These are phyloP conservation scores for Debaryomyces sp. DNA, from an alignment of 1,139 yeast genomes.

Conservation along the genomic window DNA sequence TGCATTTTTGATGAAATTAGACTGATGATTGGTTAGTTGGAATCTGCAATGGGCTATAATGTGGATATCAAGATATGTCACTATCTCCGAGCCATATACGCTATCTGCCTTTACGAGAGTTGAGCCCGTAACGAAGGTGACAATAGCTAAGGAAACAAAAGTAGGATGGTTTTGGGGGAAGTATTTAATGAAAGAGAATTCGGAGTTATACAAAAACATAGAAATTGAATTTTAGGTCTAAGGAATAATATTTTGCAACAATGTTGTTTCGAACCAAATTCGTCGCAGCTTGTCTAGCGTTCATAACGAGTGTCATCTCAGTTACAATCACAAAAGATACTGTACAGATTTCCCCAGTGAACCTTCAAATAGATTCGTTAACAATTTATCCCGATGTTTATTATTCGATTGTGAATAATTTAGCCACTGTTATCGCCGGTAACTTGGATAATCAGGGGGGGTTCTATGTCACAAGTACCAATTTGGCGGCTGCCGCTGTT, in stretches of 20 bases:
- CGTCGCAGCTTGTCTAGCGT: not conserved
- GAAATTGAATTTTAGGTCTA: not conserved
- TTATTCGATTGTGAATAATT: constrained; percentile 37
- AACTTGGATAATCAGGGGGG: constrained; percentile 25
- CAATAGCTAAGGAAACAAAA: no score
- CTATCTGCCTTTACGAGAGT: no score
- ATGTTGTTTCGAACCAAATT: not conserved
- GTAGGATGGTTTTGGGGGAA: no score
- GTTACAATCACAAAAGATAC: constrained; percentile 9
- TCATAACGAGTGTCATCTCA: not conserved
- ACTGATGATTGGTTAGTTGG: no score
- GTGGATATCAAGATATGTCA: no score
- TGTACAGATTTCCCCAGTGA: constrained; percentile 20
- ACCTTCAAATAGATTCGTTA: constrained; percentile 19
- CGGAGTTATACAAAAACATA: not conserved
- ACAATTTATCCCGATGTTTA: constrained; percentile 15
- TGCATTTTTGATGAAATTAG: no score
- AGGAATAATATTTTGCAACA: not conserved
- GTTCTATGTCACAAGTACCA: constrained; percentile 21
- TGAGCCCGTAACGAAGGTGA: no score
- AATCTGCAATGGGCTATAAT: no score
- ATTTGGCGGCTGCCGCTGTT: constrained; percentile 15
- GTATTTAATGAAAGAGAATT: not conserved
- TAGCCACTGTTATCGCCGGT: constrained; percentile 25
- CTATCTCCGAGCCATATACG: no score